Evolutionary conservation across 306 rosid genomes (phyloP).

Genomic region (Myrica gale): DNA sequence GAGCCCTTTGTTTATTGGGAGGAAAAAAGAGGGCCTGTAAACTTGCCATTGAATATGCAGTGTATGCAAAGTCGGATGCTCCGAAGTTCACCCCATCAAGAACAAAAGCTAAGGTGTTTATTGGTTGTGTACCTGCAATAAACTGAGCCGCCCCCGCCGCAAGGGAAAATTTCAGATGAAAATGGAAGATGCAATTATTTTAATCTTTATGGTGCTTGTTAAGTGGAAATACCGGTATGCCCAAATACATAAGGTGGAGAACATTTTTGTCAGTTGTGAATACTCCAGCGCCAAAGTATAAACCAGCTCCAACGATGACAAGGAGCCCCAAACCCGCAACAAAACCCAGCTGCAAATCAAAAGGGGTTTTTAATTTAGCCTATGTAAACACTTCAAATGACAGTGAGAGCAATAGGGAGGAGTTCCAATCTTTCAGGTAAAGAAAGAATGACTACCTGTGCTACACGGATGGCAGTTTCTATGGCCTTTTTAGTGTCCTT

Average conservation of each 20-base stretch:
- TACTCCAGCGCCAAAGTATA: constrained; percentile 76
- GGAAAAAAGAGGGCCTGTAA: constrained; percentile 5
- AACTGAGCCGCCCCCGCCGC: constrained; percentile 45
- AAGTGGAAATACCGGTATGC: constrained; percentile 58
- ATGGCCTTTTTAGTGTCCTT: constrained; percentile 62
- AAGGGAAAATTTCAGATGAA: neutral
- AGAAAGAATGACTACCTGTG: constrained; percentile 40
- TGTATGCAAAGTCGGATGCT: constrained; percentile 87
- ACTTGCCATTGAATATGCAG: constrained; percentile 80
- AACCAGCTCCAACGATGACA: constrained; percentile 63
- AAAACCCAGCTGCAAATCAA: constrained; percentile 59
- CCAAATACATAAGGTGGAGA: constrained; percentile 64
- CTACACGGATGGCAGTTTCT: constrained; percentile 52
- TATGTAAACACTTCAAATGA: neutral
- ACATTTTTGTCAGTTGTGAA: constrained; percentile 61
- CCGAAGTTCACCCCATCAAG: constrained; percentile 96
- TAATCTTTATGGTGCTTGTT: neutral
- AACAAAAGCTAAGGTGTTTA: constrained; percentile 81
- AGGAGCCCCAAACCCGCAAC: constrained; percentile 73
- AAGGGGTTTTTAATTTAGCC: neutral
- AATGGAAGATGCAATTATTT: neutral
- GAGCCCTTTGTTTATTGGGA: neutral
- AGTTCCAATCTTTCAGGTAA: neutral
- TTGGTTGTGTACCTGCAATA: constrained; percentile 92
- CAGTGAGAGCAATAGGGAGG: neutral